Conservation (phyloP, 192 early-diverging fungal genomes). For the Coemansia sp. region DNA sequence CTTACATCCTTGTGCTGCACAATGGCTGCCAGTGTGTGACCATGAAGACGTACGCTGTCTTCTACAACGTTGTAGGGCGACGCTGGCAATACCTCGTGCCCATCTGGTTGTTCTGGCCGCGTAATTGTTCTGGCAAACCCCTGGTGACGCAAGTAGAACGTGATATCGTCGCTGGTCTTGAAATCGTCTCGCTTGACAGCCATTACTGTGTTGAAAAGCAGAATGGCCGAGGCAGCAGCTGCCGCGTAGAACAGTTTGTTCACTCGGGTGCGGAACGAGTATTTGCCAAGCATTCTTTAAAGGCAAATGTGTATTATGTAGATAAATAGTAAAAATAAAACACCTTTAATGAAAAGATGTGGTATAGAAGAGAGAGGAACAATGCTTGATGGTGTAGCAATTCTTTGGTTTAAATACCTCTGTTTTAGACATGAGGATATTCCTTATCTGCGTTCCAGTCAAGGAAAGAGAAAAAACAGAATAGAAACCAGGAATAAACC, state of each 20-base stretch:
- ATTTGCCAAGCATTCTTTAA: constrained; percentile 5
- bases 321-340: not conserved
- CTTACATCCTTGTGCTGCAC: constrained; percentile 26
- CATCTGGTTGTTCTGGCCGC: constrained; percentile 11
- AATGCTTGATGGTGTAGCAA: not conserved
- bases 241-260: constrained; percentile 25
- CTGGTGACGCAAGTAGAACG: constrained; percentile 87
- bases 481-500: too few relatives aligned
- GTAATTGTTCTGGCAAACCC: constrained; percentile 72
- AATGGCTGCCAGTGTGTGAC: constrained; percentile 26
- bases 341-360: not conserved
- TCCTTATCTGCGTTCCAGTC: too few relatives aligned
- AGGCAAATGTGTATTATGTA: not conserved
- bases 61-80: constrained; percentile 69
- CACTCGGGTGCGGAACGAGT: not conserved
- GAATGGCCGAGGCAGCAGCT: constrained; percentile 8
- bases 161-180: constrained; percentile 80
- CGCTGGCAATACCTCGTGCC: constrained; percentile 12
- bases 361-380: not conserved
- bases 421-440: too few relatives aligned
- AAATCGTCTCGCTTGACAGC: constrained; percentile 86
- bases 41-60: constrained; percentile 60
- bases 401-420: not conserved
- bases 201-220: constrained; percentile 18
- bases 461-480: too few relatives aligned